Evolutionary conservation across 768 basidiomycete genomes (phyloP).

Genomic region (Boletus vinaceobasis): DNA sequence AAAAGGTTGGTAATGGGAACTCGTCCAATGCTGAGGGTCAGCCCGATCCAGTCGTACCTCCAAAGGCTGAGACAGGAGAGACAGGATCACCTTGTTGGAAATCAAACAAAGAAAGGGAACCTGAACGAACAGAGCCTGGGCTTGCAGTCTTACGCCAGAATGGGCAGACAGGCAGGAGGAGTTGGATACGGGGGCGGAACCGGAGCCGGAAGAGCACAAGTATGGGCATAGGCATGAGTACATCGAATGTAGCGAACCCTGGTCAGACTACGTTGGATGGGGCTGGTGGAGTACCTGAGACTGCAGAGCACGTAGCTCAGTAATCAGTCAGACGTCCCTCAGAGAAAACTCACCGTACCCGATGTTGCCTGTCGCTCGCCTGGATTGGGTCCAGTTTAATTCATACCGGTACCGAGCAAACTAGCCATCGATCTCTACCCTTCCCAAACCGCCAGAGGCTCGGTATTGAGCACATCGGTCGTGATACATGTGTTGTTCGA

Average conservation of each 20-base stretch:
- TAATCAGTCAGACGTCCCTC: slow-evolving; percentile 3
- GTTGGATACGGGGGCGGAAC: slow-evolving; percentile 49
- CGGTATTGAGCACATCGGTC: slow-evolving; percentile 66
- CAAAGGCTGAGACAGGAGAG: slow-evolving; percentile 54
- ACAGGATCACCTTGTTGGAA: slow-evolving; percentile 34
- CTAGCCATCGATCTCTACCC: slow-evolving; percentile 56
- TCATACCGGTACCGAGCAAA: slow-evolving; percentile 13
- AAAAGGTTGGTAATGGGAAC: slow-evolving; percentile 7
- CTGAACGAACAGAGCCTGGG: slow-evolving; percentile 44
- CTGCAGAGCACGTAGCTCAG: slow-evolving; percentile 29
- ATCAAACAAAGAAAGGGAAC: slow-evolving; percentile 55
- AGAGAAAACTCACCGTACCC: slow-evolving; percentile 50
- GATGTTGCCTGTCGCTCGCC: slow-evolving; percentile 52
- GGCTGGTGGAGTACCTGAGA: slow-evolving; percentile 43
- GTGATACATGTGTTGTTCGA: slow-evolving; percentile 34
- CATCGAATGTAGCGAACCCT: slow-evolving; percentile 64
- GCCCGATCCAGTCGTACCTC: slow-evolving; percentile 22
- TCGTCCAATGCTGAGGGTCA: slow-evolving; percentile 24
- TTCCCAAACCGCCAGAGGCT: slow-evolving; percentile 58
- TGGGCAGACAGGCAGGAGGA: slow-evolving; percentile 53
- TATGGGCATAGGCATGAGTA: slow-evolving; percentile 52
- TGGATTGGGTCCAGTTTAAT: slow-evolving; percentile 18
- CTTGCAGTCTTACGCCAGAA: slow-evolving; percentile 35
- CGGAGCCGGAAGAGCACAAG: slow-evolving; percentile 46
- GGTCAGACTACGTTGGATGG: slow-evolving; percentile 48